Base-by-base conservation (phyloP, 2,329 filamentous ascomycete genomes). In the Stagonosporopsis chrysanthemi region DNA sequence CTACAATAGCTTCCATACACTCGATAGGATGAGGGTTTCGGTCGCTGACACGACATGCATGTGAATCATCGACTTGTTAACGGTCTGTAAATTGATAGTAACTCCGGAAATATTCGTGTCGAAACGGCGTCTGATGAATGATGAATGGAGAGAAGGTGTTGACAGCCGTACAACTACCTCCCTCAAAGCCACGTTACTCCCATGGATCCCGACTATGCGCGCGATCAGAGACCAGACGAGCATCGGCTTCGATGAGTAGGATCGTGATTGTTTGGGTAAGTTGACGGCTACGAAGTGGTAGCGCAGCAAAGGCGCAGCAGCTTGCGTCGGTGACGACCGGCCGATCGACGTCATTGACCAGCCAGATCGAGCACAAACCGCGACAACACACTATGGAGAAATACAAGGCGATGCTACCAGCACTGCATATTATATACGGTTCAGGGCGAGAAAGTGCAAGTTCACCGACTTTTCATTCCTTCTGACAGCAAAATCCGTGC, bases 271-370 rank as follows among this genome's bases (percentile, higher is more conserved):
- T 38, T 26, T 52, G 29, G 52, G 19, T 22, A 35, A 15, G 23
- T 41, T 39, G 45, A 41, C 17, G 29, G 38, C 15, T 52, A 31
- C 29, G 29, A 31, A 31, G 29, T 14, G 12, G 42, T 48, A 40
- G 38, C 47, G 48, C 45, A 45, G 29, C 36, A 36, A 50, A 56
- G 45, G 46, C 53, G 48, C 54, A 49, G 52, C 52, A 52, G 48
- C 44, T 42, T 39, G 29, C 29, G 36, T 14, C 42, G 54, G 54
- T 45, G 42, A 15, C 17, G 15, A 42, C 6, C 29, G 29, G 44
- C 38, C 17, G 39, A 48, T 35, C 43, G 54, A 57, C 54, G 54
- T 57, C 54, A 57, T 57, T 24, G 43, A 48, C 39, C 31, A 48
- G 9, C 43, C 31, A n/a, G 15, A 52, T 48, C 24, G 39, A 51